These are phyloP conservation scores for Heritiera fomes DNA, from an alignment of 345 rosid species.

Conservation along the genomic window DNA sequence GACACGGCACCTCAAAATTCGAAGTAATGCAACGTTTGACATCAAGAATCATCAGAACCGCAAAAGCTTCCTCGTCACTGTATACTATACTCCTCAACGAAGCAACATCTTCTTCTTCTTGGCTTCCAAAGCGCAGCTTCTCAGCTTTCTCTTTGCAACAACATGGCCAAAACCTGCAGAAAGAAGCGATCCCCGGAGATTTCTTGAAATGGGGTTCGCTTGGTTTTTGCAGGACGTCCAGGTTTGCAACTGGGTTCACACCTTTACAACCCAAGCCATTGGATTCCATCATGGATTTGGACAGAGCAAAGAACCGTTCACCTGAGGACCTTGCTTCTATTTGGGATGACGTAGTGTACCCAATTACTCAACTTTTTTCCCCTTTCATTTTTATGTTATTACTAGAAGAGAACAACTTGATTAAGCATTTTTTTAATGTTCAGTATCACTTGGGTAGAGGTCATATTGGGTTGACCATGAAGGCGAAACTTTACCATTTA, in stretches of 20 bases:
- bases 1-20: background rate
- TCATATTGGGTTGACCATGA: slow-evolving; percentile 76
- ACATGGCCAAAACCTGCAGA: slow-evolving; percentile 20
- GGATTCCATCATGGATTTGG: slow-evolving; percentile 83
- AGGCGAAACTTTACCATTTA: slow-evolving; percentile 67
- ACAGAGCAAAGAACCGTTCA: slow-evolving; percentile 61
- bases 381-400: background rate
- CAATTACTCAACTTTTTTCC: background rate
- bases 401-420: background rate
- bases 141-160: slow-evolving; percentile 27
- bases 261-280: slow-evolving; percentile 83
- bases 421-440: background rate
- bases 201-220: slow-evolving; percentile 63
- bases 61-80: slow-evolving; percentile 11
- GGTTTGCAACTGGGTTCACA: slow-evolving; percentile 78
- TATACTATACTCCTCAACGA: slow-evolving; percentile 13
- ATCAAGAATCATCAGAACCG: slow-evolving; percentile 5
- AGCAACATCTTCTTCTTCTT: slow-evolving; percentile 12
- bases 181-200: slow-evolving; percentile 44
- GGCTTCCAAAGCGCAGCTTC: slow-evolving; percentile 29
- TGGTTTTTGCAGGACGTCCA: slow-evolving; percentile 69
- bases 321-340: slow-evolving; percentile 73
- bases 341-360: too few relatives aligned
- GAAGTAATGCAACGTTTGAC: slow-evolving; percentile 19
- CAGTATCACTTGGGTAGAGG: slow-evolving; percentile 94